Percentiles rank a stretch among this genome's conserved stretches.
These are phyloP conservation scores for Geum urbanum DNA, from an alignment of 306 rosid species.

Conservation along the genomic window DNA sequence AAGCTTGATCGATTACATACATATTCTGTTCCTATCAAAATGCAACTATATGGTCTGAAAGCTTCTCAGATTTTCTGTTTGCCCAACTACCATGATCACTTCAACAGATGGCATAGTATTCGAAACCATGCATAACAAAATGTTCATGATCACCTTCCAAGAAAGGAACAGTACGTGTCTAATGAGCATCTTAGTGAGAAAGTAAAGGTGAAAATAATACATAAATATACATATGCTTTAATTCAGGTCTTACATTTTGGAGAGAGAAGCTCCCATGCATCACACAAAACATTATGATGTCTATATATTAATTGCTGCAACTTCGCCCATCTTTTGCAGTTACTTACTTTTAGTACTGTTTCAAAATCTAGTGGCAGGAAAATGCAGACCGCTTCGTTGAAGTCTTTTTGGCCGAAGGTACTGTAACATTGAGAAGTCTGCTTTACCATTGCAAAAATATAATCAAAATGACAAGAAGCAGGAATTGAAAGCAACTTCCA, in stretches of 20 bases:
- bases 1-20: too few relatives aligned
- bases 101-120: not conserved
- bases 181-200: too few relatives aligned
- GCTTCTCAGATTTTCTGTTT: not conserved
- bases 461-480: not conserved
- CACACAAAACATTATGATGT: too few relatives aligned
- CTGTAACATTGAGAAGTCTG: not conserved
- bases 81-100: not conserved
- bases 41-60: too few relatives aligned
- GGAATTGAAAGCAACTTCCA: not conserved
- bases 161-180: too few relatives aligned
- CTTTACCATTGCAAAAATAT: not conserved
- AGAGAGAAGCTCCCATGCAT: not conserved
- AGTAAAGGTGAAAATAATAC: too few relatives aligned
- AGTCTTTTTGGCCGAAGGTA: not conserved
- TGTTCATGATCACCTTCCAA: not conserved
- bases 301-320: not conserved
- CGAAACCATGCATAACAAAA: too few relatives aligned
- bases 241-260: not conserved
- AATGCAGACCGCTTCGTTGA: not conserved
- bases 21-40: too few relatives aligned
- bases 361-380: not conserved
- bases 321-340: not conserved
- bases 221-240: too few relatives aligned
- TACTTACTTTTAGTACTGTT: too few relatives aligned